Evolutionary conservation across 208 protist species (phyloP), one percentile per base, ranked within the genome.

Genomic region (Trypanosoma boissoni): DNA sequence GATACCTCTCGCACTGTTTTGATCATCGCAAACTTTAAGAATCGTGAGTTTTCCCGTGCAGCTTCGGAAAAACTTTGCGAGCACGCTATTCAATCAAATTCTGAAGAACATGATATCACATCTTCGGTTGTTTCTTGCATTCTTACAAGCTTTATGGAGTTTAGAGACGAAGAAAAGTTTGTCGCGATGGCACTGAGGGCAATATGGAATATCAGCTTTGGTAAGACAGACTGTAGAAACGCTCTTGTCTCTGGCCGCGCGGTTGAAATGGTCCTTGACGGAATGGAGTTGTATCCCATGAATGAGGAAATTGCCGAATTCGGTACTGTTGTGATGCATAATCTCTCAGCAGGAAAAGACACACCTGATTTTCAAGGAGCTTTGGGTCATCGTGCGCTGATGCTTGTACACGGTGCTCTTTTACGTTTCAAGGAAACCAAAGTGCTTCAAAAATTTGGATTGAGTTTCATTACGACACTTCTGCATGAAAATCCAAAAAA

Each of bases 361-460:
- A 42, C 55, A 37, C 63, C 74, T 3, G 45, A 78, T 59, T 87
- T 88, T 26, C 50, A 63, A 28, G 58, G 78, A 5, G 39, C 46
- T 6, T 24, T 77, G 2, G 85, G 76, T 24, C 50, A 70, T 14
- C 76, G 78, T 9, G 62, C 72, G 9, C 56, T 90, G 8, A 51
- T 44, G 10, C 58, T 83, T 1, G 73, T 92, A 29, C 70, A 84
- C 52, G 67, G 65, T 3, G 80, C 85, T 8, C 66, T 83, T 12
- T 57, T 80, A 56, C 41, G 62, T 20, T 88, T 83, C 57, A 67
- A 61, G 10, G 72, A 85, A 10, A 75, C 79, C 32, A 64, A 75
- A 28, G 80, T 90, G 21, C 55, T 92, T 20, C 88, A 95, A 54
- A 95, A 95, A 59, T 95, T 91, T 65, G 72, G 83, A n/a, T 65